These are phyloP conservation scores for Phoma sp. DNA, from an alignment of 2,329 filamentous ascomycete species.

Conservation along the genomic window DNA sequence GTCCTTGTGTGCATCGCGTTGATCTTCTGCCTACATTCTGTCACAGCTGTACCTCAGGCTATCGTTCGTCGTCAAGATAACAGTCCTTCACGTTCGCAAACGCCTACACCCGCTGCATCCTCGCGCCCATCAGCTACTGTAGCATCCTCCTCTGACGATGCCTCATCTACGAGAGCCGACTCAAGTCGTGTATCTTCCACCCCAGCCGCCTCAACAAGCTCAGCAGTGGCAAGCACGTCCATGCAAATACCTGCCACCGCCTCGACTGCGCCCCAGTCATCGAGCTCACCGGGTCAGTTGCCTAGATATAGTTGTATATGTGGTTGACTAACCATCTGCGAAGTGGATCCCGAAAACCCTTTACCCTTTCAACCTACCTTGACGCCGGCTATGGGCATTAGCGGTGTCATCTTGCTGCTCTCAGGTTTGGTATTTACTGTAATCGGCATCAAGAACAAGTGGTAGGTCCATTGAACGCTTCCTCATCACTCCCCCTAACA, in stretches of 20 bases:
- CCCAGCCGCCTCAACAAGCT: conserved; percentile 17
- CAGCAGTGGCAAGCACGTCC: conserved; percentile 17
- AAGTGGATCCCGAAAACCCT: conserved; percentile 19
- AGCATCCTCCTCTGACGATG: conserved; percentile 12
- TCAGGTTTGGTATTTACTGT: conserved; percentile 75
- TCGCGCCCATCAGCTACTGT: conserved; percentile 27
- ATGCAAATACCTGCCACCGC: conserved; percentile 28
- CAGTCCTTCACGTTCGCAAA: conserved; percentile 20
- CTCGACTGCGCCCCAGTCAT: conserved; percentile 25
- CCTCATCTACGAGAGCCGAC: conserved; percentile 21
- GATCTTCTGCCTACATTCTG: conserved; percentile 34
- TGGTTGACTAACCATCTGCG: conserved; percentile 3
- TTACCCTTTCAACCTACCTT: conserved; percentile 77
- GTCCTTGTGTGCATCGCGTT: conserved; percentile 38
- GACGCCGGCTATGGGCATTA: conserved; percentile 82
- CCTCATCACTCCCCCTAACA: conserved; percentile 21
- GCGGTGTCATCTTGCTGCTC: conserved; percentile 76
- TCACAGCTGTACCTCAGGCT: conserved; percentile 30
- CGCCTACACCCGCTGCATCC: conserved; percentile 24
- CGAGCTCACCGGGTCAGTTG: conserved; percentile 30
- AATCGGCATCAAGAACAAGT: conserved; percentile 82
- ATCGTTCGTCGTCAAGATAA: conserved; percentile 44
- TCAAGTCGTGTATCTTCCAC: conserved; percentile 24
- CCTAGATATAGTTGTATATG: neutral
- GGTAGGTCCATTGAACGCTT: conserved; percentile 47